These are phyloP conservation scores for Leccinum boreale DNA, from an alignment of 768 basidiomycete species.

Conservation along the genomic window DNA sequence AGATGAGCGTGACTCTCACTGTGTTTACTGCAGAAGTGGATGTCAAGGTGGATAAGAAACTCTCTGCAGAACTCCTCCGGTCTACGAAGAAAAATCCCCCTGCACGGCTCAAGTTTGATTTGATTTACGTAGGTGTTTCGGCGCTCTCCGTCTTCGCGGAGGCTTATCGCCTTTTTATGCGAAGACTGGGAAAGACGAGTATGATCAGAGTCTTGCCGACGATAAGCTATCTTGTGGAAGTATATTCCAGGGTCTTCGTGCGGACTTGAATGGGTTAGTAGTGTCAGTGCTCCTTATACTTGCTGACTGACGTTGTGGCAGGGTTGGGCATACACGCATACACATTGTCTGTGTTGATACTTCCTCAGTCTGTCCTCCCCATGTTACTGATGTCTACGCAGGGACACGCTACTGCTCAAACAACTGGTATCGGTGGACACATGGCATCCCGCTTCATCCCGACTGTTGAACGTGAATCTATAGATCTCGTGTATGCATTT, in stretches of 20 bases:
- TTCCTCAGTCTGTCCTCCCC: not conserved
- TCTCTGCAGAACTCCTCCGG: slow-evolving; percentile 71
- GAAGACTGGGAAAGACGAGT: slow-evolving; percentile 80
- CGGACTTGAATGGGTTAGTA: slow-evolving; percentile 77
- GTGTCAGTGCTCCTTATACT: not conserved
- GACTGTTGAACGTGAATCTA: slow-evolving; percentile 16
- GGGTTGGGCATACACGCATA: slow-evolving; percentile 10
- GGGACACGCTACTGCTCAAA: slow-evolving; percentile 14
- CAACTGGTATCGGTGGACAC: slow-evolving; percentile 16
- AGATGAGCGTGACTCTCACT: slow-evolving; percentile 29
- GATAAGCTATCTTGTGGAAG: slow-evolving; percentile 68
- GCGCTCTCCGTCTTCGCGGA: not conserved
- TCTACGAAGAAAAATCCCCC: slow-evolving; percentile 97
- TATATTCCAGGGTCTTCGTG: slow-evolving; percentile 82
- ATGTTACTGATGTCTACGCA: not conserved
- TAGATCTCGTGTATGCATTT: slow-evolving; percentile 11
- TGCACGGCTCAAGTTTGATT: slow-evolving; percentile 62
- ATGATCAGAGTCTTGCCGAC: slow-evolving; percentile 68
- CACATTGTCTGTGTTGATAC: slow-evolving; percentile 8
- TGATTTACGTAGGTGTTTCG: slow-evolving; percentile 58
- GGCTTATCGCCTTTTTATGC: slow-evolving; percentile 1
- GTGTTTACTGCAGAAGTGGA: slow-evolving; percentile 43
- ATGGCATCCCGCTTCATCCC: slow-evolving; percentile 17
- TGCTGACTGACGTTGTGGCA: not conserved
- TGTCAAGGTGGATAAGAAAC: slow-evolving; percentile 62